Conservation (phyloP, 2,329 filamentous ascomycete genomes). For the Chrysosporium keratinophilum region DNA sequence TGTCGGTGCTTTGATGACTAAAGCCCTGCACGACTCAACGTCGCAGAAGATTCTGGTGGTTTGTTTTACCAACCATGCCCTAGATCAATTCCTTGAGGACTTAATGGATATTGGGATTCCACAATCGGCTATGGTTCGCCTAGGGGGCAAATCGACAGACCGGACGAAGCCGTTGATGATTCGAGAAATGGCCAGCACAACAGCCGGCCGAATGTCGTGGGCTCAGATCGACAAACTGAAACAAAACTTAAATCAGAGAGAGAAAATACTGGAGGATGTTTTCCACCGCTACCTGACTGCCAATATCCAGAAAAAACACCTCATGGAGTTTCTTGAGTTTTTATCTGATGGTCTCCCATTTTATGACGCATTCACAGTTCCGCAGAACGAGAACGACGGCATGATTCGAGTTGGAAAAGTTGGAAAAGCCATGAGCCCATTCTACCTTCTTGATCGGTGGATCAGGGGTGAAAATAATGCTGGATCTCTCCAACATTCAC, state of each 20-base stretch:
- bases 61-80: constrained; percentile 58
- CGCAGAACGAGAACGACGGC: constrained; percentile 36
- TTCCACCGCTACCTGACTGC: no score
- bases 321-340: constrained; percentile 47
- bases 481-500: constrained; percentile 37
- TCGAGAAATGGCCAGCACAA: no score
- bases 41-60: constrained; percentile 50
- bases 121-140: constrained; percentile 45
- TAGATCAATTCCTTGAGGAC: constrained; percentile 58
- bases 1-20: constrained; percentile 54
- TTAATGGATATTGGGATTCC: constrained; percentile 50
- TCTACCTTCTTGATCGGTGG: constrained; percentile 51
- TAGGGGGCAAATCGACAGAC: constrained; percentile 50
- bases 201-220: no score
- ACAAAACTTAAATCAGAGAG: no score
- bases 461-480: constrained; percentile 38
- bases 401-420: constrained; percentile 47
- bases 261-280: no score
- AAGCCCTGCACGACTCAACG: constrained; percentile 44
- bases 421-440: no score
- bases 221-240: no score
- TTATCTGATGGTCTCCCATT: constrained; percentile 42
- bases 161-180: constrained; percentile 44
- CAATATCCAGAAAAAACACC: no score
- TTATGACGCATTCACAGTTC: constrained; percentile 48